Evolutionary conservation across 1,139 yeast species (phyloP), one percentile per base, ranked within the genome.

Genomic region (Spathaspora jeffriesii): DNA sequence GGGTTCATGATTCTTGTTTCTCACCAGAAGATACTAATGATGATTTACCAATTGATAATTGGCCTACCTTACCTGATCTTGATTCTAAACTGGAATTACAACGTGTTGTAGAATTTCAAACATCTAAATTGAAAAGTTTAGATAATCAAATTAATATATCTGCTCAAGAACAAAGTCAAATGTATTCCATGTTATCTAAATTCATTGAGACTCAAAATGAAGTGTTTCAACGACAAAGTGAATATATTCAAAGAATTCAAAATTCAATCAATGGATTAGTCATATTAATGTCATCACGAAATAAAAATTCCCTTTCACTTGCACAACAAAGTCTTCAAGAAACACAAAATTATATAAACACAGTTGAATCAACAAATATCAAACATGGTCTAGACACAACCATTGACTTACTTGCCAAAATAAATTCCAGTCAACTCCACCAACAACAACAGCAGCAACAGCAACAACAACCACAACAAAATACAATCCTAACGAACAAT

Each of bases 121-220:
- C 59, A 15, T 34, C 25, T 10, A 53, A 48, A 42, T 31, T 52
- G 10, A 47, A 48, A 17, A 42, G 49, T 23, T 51, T 64, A 15
- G 62, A 59, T 25, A 50, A 52, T 2, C 61, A 58, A 43, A 44
- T 64, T 8, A 53, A 51, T 22, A 43, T 43, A n/a, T 50, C 52
- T 40, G 46, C 53, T n/a, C 47, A 49, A 20, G 58, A 60, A 39
- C 65, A 63, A 41, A 43, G 51, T 6, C 47, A 48, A 21, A 49
- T 59, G 9, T 49, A 52, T 32, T 43, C 47, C 5, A 49, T 55
- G 11, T 44, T 65, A 7, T 51, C 56, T 2, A 51, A 49, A 2
- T 62, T 61, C 42, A 51, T 64, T 20, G 45, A 52, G 30, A 50
- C 47, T 14, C 69, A 65, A 45, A 58, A 55, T 43, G 58, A 57